Conservation (phyloP, 1,139 yeast genomes). For the Debaryomyces coudertii region DNA sequence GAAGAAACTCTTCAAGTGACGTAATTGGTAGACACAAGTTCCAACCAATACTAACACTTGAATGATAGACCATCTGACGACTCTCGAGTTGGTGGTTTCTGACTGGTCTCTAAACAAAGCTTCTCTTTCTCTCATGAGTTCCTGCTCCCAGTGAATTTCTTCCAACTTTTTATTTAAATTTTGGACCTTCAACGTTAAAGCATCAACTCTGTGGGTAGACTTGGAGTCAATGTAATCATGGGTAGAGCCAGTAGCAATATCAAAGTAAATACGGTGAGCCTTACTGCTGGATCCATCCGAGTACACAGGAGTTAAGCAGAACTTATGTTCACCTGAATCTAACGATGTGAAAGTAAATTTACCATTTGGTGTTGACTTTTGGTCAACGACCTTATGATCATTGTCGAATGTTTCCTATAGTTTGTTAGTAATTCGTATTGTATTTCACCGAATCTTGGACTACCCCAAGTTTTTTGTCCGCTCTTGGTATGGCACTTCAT, state of each 20-base stretch:
- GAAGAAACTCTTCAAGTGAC: slow-evolving; percentile 54
- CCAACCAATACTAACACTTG: slow-evolving; percentile 51
- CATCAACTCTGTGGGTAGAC: slow-evolving; percentile 47
- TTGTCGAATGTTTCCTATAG: slow-evolving; percentile 51
- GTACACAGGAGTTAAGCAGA: slow-evolving; percentile 50
- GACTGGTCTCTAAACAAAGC: slow-evolving; percentile 52
- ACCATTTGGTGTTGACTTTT: slow-evolving; percentile 42
- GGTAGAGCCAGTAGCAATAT: slow-evolving; percentile 50
- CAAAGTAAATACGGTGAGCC: slow-evolving; percentile 48
- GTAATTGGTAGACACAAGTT: slow-evolving; percentile 52
- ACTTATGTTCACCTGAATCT: slow-evolving; percentile 52
- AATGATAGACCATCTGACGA: slow-evolving; percentile 49
- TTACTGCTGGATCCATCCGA: slow-evolving; percentile 37
- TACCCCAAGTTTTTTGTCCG: background rate
- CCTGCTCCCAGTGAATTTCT: slow-evolving; percentile 51
- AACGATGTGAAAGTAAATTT: slow-evolving; percentile 48
- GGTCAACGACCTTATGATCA: slow-evolving; percentile 47
- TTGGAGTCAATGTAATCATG: slow-evolving; percentile 53
- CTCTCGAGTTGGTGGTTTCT: slow-evolving; percentile 50
- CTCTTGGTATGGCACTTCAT: background rate
- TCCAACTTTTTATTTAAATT: slow-evolving; percentile 45
- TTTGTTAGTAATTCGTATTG: slow-evolving; percentile 20
- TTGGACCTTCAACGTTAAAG: slow-evolving; percentile 44
- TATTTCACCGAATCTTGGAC: background rate
- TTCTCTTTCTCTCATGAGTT: slow-evolving; percentile 50